phyloP scores from a whole-genome alignment of 2,329 filamentous ascomycete species.

The Colletotrichum scovillei region DNA sequence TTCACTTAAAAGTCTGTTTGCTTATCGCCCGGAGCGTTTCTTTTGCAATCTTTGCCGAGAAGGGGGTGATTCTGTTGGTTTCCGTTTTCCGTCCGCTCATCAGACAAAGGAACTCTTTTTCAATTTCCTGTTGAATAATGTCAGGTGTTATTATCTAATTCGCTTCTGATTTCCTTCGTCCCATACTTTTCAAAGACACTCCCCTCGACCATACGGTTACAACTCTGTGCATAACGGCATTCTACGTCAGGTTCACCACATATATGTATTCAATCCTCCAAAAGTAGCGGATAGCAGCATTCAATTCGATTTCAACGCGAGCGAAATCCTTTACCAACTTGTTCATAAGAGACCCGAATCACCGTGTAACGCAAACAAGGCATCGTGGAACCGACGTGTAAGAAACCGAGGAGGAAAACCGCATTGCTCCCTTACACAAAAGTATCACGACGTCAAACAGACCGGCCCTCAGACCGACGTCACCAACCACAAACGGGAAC shows the following conservation, averaged over 20 bases:
- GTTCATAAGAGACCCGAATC: neutral
- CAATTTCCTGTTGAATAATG: neutral
- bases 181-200: neutral
- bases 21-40: neutral
- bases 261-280: neutral
- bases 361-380: neutral
- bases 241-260: neutral
- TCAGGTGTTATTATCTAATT: neutral
- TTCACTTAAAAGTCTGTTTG: constrained; percentile 1
- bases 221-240: neutral
- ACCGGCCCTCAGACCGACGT: neutral
- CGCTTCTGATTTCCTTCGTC: neutral
- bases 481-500: neutral
- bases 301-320: neutral
- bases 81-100: neutral
- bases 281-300: neutral
- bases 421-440: neutral
- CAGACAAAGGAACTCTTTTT: neutral
- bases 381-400: neutral
- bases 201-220: neutral
- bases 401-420: neutral
- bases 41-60: neutral
- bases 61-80: neutral
- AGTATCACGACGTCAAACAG: neutral
- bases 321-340: neutral